Conservation (phyloP, 257 asterid genomes). For the Solanum pennellii region DNA sequence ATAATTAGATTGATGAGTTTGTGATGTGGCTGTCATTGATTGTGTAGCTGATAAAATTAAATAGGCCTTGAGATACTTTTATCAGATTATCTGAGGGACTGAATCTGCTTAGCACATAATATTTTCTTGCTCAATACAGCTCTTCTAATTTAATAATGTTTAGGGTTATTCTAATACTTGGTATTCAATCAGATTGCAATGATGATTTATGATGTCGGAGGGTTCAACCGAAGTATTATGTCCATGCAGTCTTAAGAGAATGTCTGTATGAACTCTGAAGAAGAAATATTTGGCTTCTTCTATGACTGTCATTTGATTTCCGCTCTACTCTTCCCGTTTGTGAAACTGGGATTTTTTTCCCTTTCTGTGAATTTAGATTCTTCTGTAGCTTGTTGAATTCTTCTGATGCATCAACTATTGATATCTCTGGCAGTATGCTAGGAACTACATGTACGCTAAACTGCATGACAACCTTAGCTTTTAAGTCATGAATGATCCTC, state of each 20-base stretch:
- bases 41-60: background rate
- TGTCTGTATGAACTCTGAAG: background rate
- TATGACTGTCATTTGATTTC: background rate
- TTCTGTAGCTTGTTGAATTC: background rate
- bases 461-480: background rate
- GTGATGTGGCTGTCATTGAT: background rate
- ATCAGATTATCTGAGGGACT: background rate
- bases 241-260: slow-evolving; percentile 7
- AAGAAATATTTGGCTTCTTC: slow-evolving; percentile 2
- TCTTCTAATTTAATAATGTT: background rate
- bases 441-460: background rate
- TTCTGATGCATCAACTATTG: background rate
- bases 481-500: background rate
- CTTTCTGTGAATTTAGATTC: background rate
- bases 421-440: background rate
- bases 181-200: slow-evolving; percentile 1
- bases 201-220: slow-evolving; percentile 1
- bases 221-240: background rate
- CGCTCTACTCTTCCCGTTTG: background rate
- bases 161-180: background rate
- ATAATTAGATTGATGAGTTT: background rate
- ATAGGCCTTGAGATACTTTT: background rate
- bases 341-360: background rate
- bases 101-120: background rate
- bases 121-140: background rate